A percentile compares a stretch with the other conserved stretches of the same genome.
phyloP scores from a whole-genome alignment of 2,329 filamentous ascomycete genomes.

The Pseudohalonectria lignicola region DNA sequence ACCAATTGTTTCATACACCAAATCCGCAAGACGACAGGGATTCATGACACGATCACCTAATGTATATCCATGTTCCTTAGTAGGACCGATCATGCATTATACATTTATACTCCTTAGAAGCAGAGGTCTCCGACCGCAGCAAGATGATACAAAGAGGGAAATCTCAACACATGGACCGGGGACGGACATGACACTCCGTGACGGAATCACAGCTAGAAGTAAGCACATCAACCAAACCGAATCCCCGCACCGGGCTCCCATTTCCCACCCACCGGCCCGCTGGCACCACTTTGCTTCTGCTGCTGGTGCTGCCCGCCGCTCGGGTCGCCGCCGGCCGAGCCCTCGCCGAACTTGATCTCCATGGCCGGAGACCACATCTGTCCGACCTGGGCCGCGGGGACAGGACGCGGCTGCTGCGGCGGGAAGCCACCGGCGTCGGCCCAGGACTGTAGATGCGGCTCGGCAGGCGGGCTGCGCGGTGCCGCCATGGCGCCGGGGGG shows the following conservation, averaged over 20 bases:
- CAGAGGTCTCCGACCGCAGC: too few relatives aligned
- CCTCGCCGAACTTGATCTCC: constrained; percentile 64
- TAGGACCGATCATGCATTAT: too few relatives aligned
- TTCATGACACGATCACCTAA: too few relatives aligned
- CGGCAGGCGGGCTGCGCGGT: constrained; percentile 19
- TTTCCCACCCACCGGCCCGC: constrained; percentile 6
- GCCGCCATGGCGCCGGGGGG: constrained; percentile 12
- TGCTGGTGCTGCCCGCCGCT: constrained; percentile 6
- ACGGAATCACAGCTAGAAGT: too few relatives aligned
- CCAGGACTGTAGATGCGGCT: constrained; percentile 50
- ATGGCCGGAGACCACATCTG: constrained; percentile 70
- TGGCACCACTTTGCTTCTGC: constrained; percentile 10
- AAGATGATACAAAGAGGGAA: too few relatives aligned
- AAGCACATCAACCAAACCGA: constrained; percentile 7
- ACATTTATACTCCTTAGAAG: too few relatives aligned
- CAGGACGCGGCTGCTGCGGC: constrained; percentile 43
- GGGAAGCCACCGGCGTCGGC: constrained; percentile 28
- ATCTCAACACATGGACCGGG: too few relatives aligned
- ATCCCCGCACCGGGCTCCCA: constrained; percentile 10
- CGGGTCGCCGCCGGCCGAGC: constrained; percentile 12
- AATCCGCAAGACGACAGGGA: too few relatives aligned
- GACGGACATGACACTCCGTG: too few relatives aligned
- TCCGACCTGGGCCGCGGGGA: constrained; percentile 27
- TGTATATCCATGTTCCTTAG: too few relatives aligned
- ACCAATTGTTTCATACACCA: too few relatives aligned